Base-by-base conservation (phyloP, 768 basidiomycete genomes). In the Russula sp. region DNA sequence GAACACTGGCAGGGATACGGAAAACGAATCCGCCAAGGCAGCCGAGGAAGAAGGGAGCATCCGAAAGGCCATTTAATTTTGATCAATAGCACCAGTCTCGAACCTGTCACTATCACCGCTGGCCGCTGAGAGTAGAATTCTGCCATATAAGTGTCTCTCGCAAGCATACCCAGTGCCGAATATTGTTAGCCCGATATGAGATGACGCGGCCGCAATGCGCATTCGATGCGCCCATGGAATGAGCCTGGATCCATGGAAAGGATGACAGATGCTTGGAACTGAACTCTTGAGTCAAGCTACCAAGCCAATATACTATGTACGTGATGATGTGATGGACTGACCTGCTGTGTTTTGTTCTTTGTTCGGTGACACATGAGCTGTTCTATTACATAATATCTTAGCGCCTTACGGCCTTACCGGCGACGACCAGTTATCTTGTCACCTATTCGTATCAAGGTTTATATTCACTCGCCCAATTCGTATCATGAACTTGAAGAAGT, bases 131-230 rank as follows among this genome's bases (percentile, higher is more conserved):
- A 16, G 14, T 20, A 4, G n/a, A 38, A 51, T 26, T 22, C 2
- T 16, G 28, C 26, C 50, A 44, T 13, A 38, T 20, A 22, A 18
- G 1, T 11, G 10, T 13, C 2, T 22, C 36, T 30, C 32, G n/a
- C 18, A 7, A 54, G 24, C 34, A 59, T 59, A 13, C 28, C 16
- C 34, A 28, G 51, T 46, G 1, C 52, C 63, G 63, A 64, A 59
- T 20, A 63, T 22, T n/a, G 57, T 38, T 49, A 38, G 24, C 18
- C 36, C 30, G n/a, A n/a, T 58, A n/a, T 40, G 50, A 40, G 22
- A 50, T 38, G 32, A 8, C n/a, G 30, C 11, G 34, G n/a, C 10
- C 10, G 11, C 26, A 30, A 30, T 30, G 16, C 8, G 50, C 36
- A 24, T 24, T 22, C 16, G 30, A 48, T n/a, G 11, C 16, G 30